These are phyloP conservation scores for Hygrophila difformis DNA, from an alignment of 257 asterid genomes.

Conservation along the genomic window DNA sequence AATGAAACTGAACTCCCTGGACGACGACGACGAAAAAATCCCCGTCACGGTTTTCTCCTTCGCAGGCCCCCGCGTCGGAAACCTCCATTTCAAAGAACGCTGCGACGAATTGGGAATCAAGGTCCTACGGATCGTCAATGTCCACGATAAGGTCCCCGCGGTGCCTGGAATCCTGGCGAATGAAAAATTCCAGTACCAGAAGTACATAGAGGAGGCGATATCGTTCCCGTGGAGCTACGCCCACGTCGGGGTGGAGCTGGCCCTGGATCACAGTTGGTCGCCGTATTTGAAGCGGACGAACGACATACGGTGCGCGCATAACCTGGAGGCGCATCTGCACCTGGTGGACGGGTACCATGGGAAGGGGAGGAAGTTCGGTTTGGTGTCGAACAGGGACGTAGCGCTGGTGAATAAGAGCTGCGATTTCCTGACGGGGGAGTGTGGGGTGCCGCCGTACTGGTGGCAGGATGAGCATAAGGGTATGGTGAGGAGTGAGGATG, in stretches of 20 bases:
- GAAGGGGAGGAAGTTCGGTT: slow-evolving; percentile 19
- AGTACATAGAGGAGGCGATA: slow-evolving; percentile 36
- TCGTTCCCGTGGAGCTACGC: slow-evolving; percentile 80
- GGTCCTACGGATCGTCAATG: slow-evolving; percentile 43
- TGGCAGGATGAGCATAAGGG: slow-evolving; percentile 86
- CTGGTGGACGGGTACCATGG: slow-evolving; percentile 63
- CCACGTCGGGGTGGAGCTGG: slow-evolving; percentile 64
- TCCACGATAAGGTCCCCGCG: slow-evolving; percentile 55
- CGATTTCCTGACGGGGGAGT: slow-evolving; percentile 43
- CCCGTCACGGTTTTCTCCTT: slow-evolving; percentile 56
- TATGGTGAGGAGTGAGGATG: slow-evolving; percentile 44
- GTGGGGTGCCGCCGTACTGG: slow-evolving; percentile 58
- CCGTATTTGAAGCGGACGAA: slow-evolving; percentile 35
- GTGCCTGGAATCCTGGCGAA: slow-evolving; percentile 66
- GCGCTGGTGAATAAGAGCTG: slow-evolving; percentile 63
- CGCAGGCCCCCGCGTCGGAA: slow-evolving; percentile 65
- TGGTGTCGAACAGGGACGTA: slow-evolving; percentile 39
- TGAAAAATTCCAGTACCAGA: slow-evolving; percentile 57
- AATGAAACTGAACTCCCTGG: slow-evolving; percentile 34
- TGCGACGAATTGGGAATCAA: slow-evolving; percentile 56
- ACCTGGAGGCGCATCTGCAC: slow-evolving; percentile 66
- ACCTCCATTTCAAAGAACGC: slow-evolving; percentile 55
- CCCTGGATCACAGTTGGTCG: slow-evolving; percentile 43
- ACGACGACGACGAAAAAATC: slow-evolving; percentile 27
- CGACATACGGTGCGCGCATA: slow-evolving; percentile 44